Evolutionary conservation across 768 basidiomycete species (phyloP).

Genomic region (Lepiota venenata): DNA sequence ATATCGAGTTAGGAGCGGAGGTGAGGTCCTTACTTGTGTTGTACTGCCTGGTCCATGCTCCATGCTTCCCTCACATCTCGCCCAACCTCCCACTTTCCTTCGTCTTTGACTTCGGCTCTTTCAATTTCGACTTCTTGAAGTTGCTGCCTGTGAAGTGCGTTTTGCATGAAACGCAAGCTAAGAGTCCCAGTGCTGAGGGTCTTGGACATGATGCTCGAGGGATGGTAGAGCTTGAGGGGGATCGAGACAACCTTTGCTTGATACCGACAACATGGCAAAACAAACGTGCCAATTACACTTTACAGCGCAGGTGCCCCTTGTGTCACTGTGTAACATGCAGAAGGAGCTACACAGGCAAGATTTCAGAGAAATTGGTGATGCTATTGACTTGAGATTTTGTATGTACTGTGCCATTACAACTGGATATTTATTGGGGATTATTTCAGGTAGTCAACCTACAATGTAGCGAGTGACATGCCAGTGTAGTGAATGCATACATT

Average conservation of each 20-base stretch:
- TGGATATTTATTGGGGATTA: too few relatives aligned
- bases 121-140: slow-evolving; percentile 10
- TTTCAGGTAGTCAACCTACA: too few relatives aligned
- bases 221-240: neutral
- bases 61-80: slow-evolving; percentile 15
- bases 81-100: slow-evolving; percentile 18
- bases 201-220: slow-evolving; percentile 8
- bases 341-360: too few relatives aligned
- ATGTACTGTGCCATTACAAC: too few relatives aligned
- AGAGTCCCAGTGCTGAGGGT: slow-evolving; percentile 16
- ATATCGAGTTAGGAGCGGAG: neutral
- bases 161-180: slow-evolving; percentile 18
- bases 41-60: slow-evolving; percentile 8
- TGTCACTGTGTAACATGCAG: too few relatives aligned
- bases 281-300: too few relatives aligned
- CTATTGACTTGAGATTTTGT: too few relatives aligned
- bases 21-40: neutral
- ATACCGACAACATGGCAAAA: neutral
- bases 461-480: too few relatives aligned
- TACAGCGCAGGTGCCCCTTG: too few relatives aligned
- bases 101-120: slow-evolving; percentile 15
- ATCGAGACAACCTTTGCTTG: neutral
- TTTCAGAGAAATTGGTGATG: too few relatives aligned
- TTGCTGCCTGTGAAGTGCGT: slow-evolving; percentile 14
- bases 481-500: too few relatives aligned